A percentile compares a stretch with the other conserved stretches of the same genome.
These are phyloP conservation scores for Pleurotus giganteus DNA, from an alignment of 768 basidiomycete genomes.

Conservation along the genomic window DNA sequence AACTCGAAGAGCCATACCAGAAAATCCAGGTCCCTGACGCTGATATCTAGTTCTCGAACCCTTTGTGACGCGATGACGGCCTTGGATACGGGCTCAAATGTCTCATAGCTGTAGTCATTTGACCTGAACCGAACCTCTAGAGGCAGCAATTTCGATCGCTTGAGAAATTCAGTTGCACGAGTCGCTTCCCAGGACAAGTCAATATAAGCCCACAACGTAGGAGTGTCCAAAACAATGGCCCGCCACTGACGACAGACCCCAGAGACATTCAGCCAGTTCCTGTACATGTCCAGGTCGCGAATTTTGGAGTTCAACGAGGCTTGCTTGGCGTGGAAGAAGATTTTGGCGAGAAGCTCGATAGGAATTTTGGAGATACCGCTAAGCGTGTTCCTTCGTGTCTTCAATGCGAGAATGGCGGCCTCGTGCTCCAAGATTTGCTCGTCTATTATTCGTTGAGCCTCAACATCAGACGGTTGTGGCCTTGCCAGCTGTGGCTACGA, in stretches of 20 bases:
- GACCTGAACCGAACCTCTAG: not conserved
- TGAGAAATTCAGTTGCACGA: not conserved
- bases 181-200: not conserved
- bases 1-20: not conserved
- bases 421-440: not conserved
- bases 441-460: not conserved
- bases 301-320: too few species aligned
- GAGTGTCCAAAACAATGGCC: not conserved
- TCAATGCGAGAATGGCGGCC: not conserved
- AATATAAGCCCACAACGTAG: not conserved
- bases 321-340: too few species aligned
- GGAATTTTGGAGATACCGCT: not conserved
- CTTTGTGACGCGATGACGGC: constrained; percentile 1
- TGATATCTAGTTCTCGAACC: not conserved
- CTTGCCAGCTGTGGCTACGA: too few species aligned
- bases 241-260: not conserved
- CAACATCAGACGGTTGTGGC: too few species aligned
- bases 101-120: not conserved
- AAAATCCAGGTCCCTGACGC: not conserved
- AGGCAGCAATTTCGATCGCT: not conserved
- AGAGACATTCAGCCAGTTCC: not conserved
- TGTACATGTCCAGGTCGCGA: too few species aligned
- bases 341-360: not conserved
- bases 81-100: not conserved
- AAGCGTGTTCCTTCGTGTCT: not conserved